Conservation (phyloP, 306 rosid genomes). For the Acacia acuminata region DNA sequence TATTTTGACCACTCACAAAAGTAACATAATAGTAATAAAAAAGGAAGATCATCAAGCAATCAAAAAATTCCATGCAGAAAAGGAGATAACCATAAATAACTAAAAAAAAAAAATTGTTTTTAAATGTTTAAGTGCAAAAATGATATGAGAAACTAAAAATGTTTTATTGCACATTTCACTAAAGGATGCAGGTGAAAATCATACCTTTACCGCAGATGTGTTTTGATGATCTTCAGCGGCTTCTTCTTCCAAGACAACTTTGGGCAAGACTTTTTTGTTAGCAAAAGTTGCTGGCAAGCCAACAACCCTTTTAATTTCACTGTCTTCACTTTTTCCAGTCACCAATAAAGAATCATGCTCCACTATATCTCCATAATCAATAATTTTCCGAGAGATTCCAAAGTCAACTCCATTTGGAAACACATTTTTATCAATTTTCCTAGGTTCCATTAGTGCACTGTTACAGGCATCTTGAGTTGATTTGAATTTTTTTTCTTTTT, state of each 20-base stretch:
- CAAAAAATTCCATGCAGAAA: conserved; percentile 4
- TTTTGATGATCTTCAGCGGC: conserved; percentile 24
- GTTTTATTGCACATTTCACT: background rate
- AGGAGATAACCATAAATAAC: background rate
- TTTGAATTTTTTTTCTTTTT: conserved; percentile 33
- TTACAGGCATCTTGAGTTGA: conserved; percentile 25
- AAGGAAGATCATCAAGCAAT: background rate
- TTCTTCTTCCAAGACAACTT: conserved; percentile 32
- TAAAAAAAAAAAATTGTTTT: background rate
- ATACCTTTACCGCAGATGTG: conserved; percentile 47
- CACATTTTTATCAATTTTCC: conserved; percentile 26
- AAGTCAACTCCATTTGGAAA: conserved; percentile 23
- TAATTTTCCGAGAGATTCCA: conserved; percentile 27
- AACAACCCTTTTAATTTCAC: conserved; percentile 8
- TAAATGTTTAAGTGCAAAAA: background rate
- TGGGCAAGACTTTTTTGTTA: conserved; percentile 34
- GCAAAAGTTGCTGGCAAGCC: conserved; percentile 22
- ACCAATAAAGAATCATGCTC: conserved; percentile 23
- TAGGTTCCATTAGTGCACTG: conserved; percentile 35
- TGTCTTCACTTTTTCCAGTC: conserved; percentile 13
- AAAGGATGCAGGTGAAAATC: conserved; percentile 11
- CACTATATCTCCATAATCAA: conserved; percentile 21
- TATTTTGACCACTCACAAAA: background rate
- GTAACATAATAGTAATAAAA: background rate
- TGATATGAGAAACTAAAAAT: conserved; percentile 5